phyloP scores from a whole-genome alignment of 2,329 filamentous ascomycete species.

The Monilinia laxa region DNA sequence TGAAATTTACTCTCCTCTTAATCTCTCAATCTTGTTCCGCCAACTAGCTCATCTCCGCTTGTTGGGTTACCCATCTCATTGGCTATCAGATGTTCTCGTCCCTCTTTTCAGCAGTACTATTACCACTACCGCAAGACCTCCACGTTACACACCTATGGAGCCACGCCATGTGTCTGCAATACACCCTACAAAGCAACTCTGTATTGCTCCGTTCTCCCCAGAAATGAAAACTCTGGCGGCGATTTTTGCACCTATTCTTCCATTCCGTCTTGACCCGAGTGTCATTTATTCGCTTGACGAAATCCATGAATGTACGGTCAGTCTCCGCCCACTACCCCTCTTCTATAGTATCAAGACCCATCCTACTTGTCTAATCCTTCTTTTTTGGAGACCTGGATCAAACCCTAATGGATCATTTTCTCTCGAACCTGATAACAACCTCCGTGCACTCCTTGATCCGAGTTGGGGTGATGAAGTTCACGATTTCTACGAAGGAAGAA shows the following conservation, averaged over 20 bases:
- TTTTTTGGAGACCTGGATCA: neutral
- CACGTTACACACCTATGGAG: neutral
- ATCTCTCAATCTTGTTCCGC: neutral
- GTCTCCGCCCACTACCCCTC: neutral
- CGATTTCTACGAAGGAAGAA: neutral
- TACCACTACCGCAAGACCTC: neutral
- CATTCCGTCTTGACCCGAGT: neutral
- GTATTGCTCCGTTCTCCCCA: neutral
- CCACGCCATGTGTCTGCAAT: neutral
- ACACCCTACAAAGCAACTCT: neutral
- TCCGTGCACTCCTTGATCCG: neutral
- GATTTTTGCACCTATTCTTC: neutral
- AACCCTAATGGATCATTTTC: neutral
- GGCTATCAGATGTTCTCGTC: neutral
- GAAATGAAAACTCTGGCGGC: slow-evolving; percentile 10
- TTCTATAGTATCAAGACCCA: neutral
- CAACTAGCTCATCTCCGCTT: neutral
- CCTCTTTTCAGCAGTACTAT: neutral
- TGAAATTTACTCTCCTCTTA: neutral
- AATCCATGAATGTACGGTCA: slow-evolving; percentile 1
- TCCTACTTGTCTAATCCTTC: neutral
- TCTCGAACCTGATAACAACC: too few species aligned
- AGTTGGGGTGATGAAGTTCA: neutral
- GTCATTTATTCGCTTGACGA: neutral
- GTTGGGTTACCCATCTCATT: neutral